Base-by-base conservation (phyloP, 2,329 filamentous ascomycete species). In the Juglanconis juglandina region DNA sequence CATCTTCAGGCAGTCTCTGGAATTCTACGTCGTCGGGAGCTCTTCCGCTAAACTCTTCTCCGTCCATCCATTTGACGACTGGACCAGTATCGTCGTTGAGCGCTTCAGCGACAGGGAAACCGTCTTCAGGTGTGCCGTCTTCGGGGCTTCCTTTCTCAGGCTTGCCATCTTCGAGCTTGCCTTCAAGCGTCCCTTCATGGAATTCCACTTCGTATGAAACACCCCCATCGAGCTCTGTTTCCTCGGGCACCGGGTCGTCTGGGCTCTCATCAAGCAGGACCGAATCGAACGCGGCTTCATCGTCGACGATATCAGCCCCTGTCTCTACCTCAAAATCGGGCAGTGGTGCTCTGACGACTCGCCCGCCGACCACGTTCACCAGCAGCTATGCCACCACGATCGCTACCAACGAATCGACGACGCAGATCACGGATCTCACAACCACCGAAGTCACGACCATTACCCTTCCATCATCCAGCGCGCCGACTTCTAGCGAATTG, bases 391-490 rank as follows among this genome's bases (percentile, higher is more conserved):
- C 42, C 51, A 42, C 54, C 33, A 54, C 54, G 2, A 50, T 61
- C 7, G 58, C 61, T 17, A 63, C 58, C 24, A 63, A 63, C 37
- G 30, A 41, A 5, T 63, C 61, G n/a, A 63, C 61, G n/a, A 42
- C 53, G 39, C 61, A 60, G 33, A 37, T 63, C 4, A 60, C 61
- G 44, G 54, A 60, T 17, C n/a, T 55, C 5, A 60, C 58, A 3
- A 61, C 54, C 24, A 61, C 58, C 5, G 24, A 41, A 24, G 54
- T 55, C 6, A 49, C 52, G 4, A 55, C 49, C 30, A 42, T 53
- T n/a, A 63, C 54, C 24, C 9, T 54, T 11, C 51, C 50, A 35
- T 47, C 58, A 17, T 55, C 54, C 13, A 7, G 39, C 44, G 41
- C 42, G 4, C 35, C n/a, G 32, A 46, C 24, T 13, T 47, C 44